These are phyloP conservation scores for Fraxinus ornus DNA, from an alignment of 305 asterid species.

Conservation along the genomic window DNA sequence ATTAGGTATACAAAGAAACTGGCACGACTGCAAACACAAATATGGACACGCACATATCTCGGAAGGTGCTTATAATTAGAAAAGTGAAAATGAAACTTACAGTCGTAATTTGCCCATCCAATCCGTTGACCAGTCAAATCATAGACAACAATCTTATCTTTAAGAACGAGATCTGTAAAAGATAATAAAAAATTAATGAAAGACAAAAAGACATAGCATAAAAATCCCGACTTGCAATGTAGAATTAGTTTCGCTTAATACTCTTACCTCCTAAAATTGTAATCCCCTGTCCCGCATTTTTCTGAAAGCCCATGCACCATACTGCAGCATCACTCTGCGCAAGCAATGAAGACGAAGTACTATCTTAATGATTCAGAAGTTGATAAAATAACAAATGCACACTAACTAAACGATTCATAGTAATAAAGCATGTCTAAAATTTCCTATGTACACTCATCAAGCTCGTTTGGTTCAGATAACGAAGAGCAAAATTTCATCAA, in stretches of 20 bases:
- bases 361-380: neutral
- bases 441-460: neutral
- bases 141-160: conserved; percentile 78
- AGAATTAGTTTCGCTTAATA: neutral
- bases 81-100: conserved; percentile 31
- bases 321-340: conserved; percentile 71
- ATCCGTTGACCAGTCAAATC: conserved; percentile 70
- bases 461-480: neutral
- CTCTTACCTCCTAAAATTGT: conserved; percentile 85
- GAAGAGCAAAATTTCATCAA: neutral
- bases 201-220: neutral
- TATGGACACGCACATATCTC: neutral
- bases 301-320: conserved; percentile 92
- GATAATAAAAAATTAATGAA: neutral
- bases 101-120: conserved; percentile 82
- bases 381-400: neutral
- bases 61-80: neutral
- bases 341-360: conserved; percentile 22
- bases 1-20: neutral
- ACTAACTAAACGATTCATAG: neutral
- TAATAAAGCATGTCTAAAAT: neutral
- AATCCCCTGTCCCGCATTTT: conserved; percentile 66
- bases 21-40: neutral
- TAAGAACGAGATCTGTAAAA: conserved; percentile 54
- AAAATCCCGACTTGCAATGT: neutral